Evolutionary conservation across 257 asterid species (phyloP).

Genomic region (Petunia secreta): DNA sequence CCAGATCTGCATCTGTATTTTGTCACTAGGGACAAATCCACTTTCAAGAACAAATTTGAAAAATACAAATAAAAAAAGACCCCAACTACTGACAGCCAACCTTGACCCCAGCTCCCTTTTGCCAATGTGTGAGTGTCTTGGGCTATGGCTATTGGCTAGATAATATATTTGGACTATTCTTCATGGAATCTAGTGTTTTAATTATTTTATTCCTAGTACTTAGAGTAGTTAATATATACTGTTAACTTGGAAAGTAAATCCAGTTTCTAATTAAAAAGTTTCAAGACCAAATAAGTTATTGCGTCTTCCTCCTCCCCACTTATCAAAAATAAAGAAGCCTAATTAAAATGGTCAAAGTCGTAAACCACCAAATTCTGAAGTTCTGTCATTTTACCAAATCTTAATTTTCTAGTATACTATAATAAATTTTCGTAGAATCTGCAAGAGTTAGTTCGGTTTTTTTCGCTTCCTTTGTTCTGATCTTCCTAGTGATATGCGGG

Average conservation of each 20-base stretch:
- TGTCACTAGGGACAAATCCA: conserved; percentile 13
- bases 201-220: too few relatives aligned
- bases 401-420: too few relatives aligned
- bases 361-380: not conserved
- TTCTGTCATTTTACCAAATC: not conserved
- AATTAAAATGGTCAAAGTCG: not conserved
- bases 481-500: too few relatives aligned
- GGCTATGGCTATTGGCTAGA: too few relatives aligned
- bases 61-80: not conserved
- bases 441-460: too few relatives aligned
- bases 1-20: conserved; percentile 12
- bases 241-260: not conserved
- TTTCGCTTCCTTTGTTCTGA: too few relatives aligned
- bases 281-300: not conserved
- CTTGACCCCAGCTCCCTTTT: not conserved
- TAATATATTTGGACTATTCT: not conserved
- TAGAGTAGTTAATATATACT: not conserved
- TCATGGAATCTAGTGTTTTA: not conserved
- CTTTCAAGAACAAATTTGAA: not conserved
- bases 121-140: not conserved
- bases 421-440: too few relatives aligned
- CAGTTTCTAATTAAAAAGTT: not conserved
- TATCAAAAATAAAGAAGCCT: not conserved
- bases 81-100: conserved; percentile 10
- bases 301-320: not conserved